phyloP scores from a whole-genome alignment of 192 early-diverging fungal genomes.

The Umbelopsis isabellina region DNA sequence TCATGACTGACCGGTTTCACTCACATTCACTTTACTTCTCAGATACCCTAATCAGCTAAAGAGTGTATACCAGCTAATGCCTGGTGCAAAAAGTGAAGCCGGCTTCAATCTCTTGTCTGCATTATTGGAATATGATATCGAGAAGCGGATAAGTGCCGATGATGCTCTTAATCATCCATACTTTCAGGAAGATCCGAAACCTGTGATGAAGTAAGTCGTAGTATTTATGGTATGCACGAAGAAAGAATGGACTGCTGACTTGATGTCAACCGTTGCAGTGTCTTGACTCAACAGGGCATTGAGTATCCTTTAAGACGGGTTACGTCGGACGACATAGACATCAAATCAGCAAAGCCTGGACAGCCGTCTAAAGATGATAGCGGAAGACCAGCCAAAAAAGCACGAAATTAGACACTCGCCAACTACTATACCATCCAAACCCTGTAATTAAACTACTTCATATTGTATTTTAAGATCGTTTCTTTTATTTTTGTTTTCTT shows the following conservation, averaged over 20 bases:
- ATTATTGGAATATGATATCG: conserved; percentile 84
- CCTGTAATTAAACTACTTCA: conserved; percentile 11
- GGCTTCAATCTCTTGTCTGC: conserved; percentile 70
- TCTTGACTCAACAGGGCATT: conserved; percentile 48
- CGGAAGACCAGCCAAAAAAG: conserved; percentile 32
- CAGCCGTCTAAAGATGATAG: conserved; percentile 31
- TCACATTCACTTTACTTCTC: neutral
- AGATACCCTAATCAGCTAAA: conserved; percentile 49
- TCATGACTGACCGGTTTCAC: neutral
- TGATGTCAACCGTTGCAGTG: conserved; percentile 35
- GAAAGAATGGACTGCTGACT: neutral
- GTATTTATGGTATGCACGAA: neutral
- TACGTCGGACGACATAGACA: conserved; percentile 60
- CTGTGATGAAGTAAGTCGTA: conserved; percentile 53
- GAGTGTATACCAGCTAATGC: conserved; percentile 44
- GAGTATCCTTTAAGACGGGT: conserved; percentile 58
- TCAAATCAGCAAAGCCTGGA: conserved; percentile 42
- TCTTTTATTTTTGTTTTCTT: too few species aligned
- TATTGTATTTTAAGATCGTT: too few species aligned
- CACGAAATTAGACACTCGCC: conserved; percentile 23
- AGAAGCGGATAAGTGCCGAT: conserved; percentile 71
- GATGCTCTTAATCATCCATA: conserved; percentile 83
- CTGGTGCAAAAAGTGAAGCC: conserved; percentile 40
- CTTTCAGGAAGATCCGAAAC: conserved; percentile 75
- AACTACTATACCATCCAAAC: neutral